Percentiles rank a stretch among this genome's conserved stretches.
Conservation (phyloP, 768 basidiomycete genomes). For the Lactarius tabidus region DNA sequence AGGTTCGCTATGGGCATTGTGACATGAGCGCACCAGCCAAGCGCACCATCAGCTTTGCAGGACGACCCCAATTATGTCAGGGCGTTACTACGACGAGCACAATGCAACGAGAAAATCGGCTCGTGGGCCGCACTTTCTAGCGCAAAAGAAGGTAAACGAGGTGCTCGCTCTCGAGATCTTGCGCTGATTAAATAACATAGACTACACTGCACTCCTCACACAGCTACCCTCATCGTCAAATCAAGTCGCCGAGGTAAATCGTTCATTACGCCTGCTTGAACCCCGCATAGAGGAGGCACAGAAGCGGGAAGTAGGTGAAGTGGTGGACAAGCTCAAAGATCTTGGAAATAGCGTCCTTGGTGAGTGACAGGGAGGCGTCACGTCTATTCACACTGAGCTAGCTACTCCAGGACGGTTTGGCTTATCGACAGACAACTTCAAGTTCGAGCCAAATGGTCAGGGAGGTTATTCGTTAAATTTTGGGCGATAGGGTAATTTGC, state of each 20-base stretch:
- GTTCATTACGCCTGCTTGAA: slow-evolving; percentile 52
- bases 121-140: slow-evolving; percentile 81
- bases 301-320: slow-evolving; percentile 84
- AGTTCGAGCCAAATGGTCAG: slow-evolving; percentile 88
- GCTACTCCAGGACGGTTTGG: slow-evolving; percentile 75
- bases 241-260: slow-evolving; percentile 45
- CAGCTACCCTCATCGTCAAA: slow-evolving; percentile 56
- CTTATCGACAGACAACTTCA: slow-evolving; percentile 93
- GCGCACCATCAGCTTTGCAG: slow-evolving; percentile 56
- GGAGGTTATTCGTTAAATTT: slow-evolving; percentile 98
- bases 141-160: slow-evolving; percentile 74
- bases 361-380: slow-evolving; percentile 31
- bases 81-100: slow-evolving; percentile 83
- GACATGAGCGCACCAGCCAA: slow-evolving; percentile 5
- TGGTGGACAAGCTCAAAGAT: slow-evolving; percentile 89
- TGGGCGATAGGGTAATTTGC: slow-evolving; percentile 37
- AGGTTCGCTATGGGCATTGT: slow-evolving; percentile 14
- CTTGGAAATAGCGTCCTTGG: slow-evolving; percentile 89
- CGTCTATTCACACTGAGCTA: not conserved
- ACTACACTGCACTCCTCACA: slow-evolving; percentile 69
- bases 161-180: slow-evolving; percentile 5
- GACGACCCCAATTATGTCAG: slow-evolving; percentile 86
- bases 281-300: slow-evolving; percentile 71
- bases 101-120: slow-evolving; percentile 72
- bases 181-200: slow-evolving; percentile 37